phyloP scores from a whole-genome alignment of 78 protist genomes.

The Planoprotostelium fungivorum region DNA sequence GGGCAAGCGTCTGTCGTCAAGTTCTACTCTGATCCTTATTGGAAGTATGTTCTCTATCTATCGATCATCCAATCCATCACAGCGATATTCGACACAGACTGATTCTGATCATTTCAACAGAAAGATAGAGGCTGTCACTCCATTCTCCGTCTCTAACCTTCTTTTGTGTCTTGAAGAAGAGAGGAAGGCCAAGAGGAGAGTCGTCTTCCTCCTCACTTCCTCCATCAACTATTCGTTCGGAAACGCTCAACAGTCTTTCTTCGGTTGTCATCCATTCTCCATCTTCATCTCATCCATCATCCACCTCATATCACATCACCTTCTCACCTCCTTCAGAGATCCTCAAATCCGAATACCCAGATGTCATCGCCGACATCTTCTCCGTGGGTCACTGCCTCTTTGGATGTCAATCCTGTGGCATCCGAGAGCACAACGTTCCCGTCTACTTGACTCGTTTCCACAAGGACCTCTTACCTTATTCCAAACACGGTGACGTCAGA shows the following conservation, averaged over 20 bases:
- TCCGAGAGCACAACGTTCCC: neutral
- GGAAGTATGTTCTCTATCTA: neutral
- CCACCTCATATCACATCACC: too few species aligned
- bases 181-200: neutral
- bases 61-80: too few species aligned
- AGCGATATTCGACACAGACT: too few species aligned
- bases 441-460: neutral
- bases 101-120: too few species aligned
- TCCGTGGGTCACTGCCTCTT: neutral
- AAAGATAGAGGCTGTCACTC: neutral
- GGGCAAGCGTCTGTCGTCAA: neutral
- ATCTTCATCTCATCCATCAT: too few species aligned
- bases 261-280: too few species aligned
- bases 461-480: neutral
- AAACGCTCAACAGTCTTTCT: neutral
- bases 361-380: neutral
- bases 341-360: neutral
- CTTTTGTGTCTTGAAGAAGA: neutral
- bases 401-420: neutral
- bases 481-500: neutral
- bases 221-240: neutral
- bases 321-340: neutral
- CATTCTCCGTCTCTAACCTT: neutral
- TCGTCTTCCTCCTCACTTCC: neutral
- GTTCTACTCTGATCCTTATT: neutral